phyloP scores from a whole-genome alignment of 768 basidiomycete genomes.

The Tulasnella calospora region DNA sequence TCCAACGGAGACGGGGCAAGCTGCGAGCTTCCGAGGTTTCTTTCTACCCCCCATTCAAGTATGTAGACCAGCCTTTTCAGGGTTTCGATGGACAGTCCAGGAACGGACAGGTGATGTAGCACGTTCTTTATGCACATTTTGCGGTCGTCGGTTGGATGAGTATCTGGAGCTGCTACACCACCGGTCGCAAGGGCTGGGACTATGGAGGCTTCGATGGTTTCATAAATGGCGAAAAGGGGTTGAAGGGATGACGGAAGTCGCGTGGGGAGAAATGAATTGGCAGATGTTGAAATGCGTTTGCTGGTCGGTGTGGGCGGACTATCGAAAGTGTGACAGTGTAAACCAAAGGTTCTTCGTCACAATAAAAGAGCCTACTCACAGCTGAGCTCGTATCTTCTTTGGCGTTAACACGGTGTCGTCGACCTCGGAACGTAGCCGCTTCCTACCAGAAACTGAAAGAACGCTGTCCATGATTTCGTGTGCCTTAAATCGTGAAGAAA shows the following conservation, averaged over 20 bases:
- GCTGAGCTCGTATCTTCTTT: constrained; percentile 30
- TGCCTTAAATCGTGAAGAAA: neutral
- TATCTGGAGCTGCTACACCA: constrained; percentile 19
- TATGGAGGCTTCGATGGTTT: constrained; percentile 71
- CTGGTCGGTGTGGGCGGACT: constrained; percentile 27
- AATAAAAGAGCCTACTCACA: constrained; percentile 2
- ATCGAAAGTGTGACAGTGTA: neutral
- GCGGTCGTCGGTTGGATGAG: constrained; percentile 49
- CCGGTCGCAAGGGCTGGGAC: constrained; percentile 67
- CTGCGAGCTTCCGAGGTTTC: neutral
- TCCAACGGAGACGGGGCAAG: neutral
- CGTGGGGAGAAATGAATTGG: neutral
- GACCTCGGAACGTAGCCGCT: constrained; percentile 22
- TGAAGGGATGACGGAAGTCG: constrained; percentile 41
- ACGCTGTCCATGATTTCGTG: neutral
- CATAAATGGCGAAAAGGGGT: constrained; percentile 60
- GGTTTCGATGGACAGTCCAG: constrained; percentile 43
- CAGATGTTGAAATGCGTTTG: neutral
- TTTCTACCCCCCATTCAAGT: constrained; percentile 70
- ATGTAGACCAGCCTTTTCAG: constrained; percentile 76
- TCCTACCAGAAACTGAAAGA: constrained; percentile 22
- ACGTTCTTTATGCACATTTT: constrained; percentile 73
- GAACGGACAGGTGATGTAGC: constrained; percentile 66
- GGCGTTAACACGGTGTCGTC: constrained; percentile 30
- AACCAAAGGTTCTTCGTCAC: neutral